A percentile compares a stretch with the other conserved stretches of the same genome.
These are phyloP conservation scores for Populus trichocarpa DNA, from an alignment of 441 rosid species.

Conservation along the genomic window DNA sequence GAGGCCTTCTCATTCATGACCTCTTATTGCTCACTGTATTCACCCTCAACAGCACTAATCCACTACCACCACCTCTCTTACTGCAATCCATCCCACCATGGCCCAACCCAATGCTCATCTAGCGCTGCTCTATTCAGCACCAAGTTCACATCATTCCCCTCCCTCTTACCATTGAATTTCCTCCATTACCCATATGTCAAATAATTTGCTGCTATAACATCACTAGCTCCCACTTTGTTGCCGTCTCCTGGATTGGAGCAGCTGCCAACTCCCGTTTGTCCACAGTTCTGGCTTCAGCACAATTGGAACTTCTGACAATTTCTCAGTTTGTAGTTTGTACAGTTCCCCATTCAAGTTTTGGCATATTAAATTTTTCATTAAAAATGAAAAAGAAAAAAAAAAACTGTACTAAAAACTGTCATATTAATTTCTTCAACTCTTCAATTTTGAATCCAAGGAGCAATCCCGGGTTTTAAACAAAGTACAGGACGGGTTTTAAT, in stretches of 20 bases:
- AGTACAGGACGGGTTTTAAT: background rate
- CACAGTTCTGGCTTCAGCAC: background rate
- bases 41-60: background rate
- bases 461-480: background rate
- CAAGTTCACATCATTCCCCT: background rate
- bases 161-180: background rate
- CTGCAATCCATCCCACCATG: background rate
- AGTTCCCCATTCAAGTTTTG: background rate
- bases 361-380: background rate
- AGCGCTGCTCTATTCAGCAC: background rate
- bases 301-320: background rate
- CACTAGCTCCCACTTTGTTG: background rate
- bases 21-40: background rate
- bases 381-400: no score
- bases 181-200: background rate
- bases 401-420: background rate
- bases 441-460: background rate
- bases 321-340: background rate
- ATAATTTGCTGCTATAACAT: background rate
- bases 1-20: background rate
- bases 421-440: background rate
- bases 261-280: background rate
- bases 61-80: background rate
- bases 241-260: background rate
- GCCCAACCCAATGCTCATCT: background rate